These are phyloP conservation scores for Aspergillus cejpii DNA, from an alignment of 2,329 filamentous ascomycete genomes.

Conservation along the genomic window DNA sequence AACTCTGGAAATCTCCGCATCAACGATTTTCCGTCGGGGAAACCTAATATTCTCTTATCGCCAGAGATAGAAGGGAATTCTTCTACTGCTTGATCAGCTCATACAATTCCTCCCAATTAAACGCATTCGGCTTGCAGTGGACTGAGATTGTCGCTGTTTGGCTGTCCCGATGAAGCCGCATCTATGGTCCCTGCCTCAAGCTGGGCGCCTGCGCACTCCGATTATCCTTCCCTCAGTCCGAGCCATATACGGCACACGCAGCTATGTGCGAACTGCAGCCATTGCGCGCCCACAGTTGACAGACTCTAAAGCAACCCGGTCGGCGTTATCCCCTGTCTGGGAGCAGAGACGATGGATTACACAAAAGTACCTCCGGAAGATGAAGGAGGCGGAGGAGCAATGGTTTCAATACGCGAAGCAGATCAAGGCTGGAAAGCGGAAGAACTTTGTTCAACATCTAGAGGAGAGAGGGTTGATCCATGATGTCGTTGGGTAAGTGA, in stretches of 20 bases:
- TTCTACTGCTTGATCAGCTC: not conserved
- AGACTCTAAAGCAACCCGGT: conserved; percentile 10
- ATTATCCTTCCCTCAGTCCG: conserved; percentile 3
- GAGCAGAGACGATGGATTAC: conserved; percentile 36
- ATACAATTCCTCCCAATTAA: not conserved
- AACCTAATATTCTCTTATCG: conserved; percentile 15
- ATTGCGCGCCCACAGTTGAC: conserved; percentile 14
- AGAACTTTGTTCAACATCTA: conserved; percentile 40
- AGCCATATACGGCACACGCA: conserved; percentile 19
- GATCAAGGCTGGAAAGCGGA: conserved; percentile 40
- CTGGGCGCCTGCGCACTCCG: conserved; percentile 18
- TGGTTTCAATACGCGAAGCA: conserved; percentile 39
- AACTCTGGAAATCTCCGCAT: conserved; percentile 13
- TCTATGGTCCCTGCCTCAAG: conserved; percentile 17
- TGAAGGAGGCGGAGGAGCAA: conserved; percentile 36
- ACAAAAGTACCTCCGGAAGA: conserved; percentile 31
- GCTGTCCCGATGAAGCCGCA: conserved; percentile 23
- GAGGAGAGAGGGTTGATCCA: conserved; percentile 44
- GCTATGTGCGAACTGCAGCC: conserved; percentile 20
- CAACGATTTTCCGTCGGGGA: conserved; percentile 20
- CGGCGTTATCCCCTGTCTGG: not conserved
- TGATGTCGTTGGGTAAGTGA: conserved; percentile 42
- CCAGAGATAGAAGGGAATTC: conserved; percentile 3
- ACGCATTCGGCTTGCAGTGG: conserved; percentile 3
- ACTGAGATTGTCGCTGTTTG: conserved; percentile 4